Base-by-base conservation (phyloP, 2,329 filamentous ascomycete genomes). In the Camillea tinctor region DNA sequence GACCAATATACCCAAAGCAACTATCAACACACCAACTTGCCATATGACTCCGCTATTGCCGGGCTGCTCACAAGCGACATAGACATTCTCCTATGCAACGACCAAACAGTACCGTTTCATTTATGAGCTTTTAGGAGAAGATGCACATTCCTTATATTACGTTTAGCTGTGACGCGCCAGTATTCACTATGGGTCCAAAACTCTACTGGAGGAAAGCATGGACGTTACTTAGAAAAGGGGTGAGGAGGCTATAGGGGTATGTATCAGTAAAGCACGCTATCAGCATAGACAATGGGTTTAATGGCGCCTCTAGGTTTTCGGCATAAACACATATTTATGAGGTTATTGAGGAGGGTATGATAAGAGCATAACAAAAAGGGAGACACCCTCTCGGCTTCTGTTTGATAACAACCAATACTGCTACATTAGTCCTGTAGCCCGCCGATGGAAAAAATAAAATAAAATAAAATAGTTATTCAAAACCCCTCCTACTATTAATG, bases 1-100 rank as follows among this genome's bases (percentile, higher is more conserved):
- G 69, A 73, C 23, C 71, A 72, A 59, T 59, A 71, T 61, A 66
- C 67, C 36, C 67, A 72, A 8, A 57, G 62, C 19, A 66, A 67
- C 19, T 69, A 66, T 62, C 69, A 71, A 49, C 65, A 66, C 48
- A 52, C 62, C 19, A 61, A 58, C 21, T 52, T 70, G 20, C 54
- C 58, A 48, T 71, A 68, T 54, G 66, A 70, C 52, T 64, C 68
- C 50, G 64, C 62, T 30, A 61, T 67, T 26, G 59, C 67, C 36
- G 59, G 52, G 9, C 50, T 64, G 13, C 23, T 63, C 52, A 26
- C 63, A 7, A 59, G 59, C 20, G 69, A 70, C 19, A 62, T 69
- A 59, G 66, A 71, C 26, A 51, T 69, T 36, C 70, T 69, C 50
- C 59, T 71, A 21, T 71, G 67, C 50, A 55, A 63, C 19, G 62